Percentiles rank a stretch among this genome's conserved stretches.
phyloP scores from a whole-genome alignment of 148 eudicot genomes.

The Vaccinium myrtillus region DNA sequence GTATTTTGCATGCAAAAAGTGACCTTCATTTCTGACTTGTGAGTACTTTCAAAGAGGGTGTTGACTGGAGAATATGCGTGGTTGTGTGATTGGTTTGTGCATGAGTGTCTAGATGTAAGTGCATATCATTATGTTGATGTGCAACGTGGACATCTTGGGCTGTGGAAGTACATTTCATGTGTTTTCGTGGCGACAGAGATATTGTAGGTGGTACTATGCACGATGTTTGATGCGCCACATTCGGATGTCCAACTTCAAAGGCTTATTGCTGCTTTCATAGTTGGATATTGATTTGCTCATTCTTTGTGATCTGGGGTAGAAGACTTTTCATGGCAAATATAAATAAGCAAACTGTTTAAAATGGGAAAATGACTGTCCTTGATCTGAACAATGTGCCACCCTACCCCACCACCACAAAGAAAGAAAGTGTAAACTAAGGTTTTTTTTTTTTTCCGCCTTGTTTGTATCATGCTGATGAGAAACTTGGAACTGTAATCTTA shows the following conservation, averaged over 20 bases:
- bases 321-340: neutral
- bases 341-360: neutral
- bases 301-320: neutral
- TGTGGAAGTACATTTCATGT: neutral
- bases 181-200: neutral
- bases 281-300: constrained; percentile 1
- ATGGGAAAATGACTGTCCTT: neutral
- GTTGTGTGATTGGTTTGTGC: neutral
- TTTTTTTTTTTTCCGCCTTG: too few species aligned
- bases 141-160: neutral
- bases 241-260: neutral
- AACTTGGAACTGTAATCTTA: constrained; percentile 3
- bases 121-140: neutral
- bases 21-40: neutral
- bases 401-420: neutral
- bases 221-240: neutral
- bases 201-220: neutral
- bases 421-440: neutral
- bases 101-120: neutral
- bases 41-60: neutral
- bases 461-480: constrained; percentile 3
- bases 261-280: neutral
- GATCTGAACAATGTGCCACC: neutral
- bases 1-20: neutral
- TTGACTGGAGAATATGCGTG: neutral